Conservation (phyloP, 2,329 filamentous ascomycete species). For the Colletotrichum noveboracense region DNA sequence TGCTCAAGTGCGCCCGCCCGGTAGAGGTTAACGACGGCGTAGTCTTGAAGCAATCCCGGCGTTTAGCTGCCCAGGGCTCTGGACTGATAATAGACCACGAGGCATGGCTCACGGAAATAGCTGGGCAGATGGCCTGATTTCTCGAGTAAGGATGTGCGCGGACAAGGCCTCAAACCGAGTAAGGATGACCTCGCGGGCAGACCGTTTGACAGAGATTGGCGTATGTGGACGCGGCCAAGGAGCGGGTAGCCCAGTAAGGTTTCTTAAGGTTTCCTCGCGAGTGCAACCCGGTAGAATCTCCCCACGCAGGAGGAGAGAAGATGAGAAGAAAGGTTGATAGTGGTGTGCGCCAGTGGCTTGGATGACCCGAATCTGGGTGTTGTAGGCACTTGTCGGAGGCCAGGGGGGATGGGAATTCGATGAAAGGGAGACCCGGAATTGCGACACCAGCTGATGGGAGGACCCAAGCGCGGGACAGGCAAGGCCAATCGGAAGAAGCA, state of each 20-base stretch:
- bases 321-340: not conserved
- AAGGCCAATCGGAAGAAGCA: not conserved
- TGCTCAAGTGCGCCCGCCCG: not conserved
- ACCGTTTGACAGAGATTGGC: not conserved
- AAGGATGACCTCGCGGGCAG: not conserved
- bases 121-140: not conserved
- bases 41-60: not conserved
- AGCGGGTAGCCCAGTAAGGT: not conserved
- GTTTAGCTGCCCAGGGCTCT: not conserved
- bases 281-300: not conserved
- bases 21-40: not conserved
- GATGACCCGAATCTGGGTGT: not conserved
- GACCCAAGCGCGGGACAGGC: not conserved
- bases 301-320: not conserved
- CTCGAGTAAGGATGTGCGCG: not conserved
- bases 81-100: not conserved
- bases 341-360: not conserved
- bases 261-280: not conserved
- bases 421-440: not conserved
- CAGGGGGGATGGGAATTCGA: not conserved
- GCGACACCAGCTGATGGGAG: not conserved
- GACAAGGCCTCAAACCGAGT: not conserved
- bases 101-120: not conserved
- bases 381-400: slow-evolving; percentile 2
- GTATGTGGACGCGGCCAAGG: not conserved